A percentile compares a stretch with the other conserved stretches of the same genome.
Evolutionary conservation across 192 early-diverging fungal genomes (phyloP).

Genomic region (Umbelopsis isabellina): DNA sequence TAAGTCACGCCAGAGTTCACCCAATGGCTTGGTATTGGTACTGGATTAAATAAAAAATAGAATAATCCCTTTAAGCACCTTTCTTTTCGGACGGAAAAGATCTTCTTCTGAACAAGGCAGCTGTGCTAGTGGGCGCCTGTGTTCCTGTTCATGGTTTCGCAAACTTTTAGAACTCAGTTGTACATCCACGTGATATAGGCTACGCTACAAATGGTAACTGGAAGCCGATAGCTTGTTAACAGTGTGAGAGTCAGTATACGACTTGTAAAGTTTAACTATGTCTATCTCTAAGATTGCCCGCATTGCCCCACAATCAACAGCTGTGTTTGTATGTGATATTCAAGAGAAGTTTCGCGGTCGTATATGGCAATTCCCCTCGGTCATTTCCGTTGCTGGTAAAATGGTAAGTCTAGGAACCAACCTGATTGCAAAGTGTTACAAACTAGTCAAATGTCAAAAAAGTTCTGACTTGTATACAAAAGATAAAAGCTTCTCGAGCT

Average conservation of each 20-base stretch:
- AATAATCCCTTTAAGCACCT: no score
- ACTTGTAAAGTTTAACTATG: conserved; percentile 26
- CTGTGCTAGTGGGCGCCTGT: no score
- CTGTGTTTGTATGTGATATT: conserved; percentile 94
- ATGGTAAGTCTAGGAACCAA: conserved; percentile 59
- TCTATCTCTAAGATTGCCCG: conserved; percentile 53
- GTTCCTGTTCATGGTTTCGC: no score
- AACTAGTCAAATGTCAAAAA: not conserved
- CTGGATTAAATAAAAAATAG: no score
- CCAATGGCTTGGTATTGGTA: no score
- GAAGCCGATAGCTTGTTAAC: no score
- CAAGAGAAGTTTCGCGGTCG: conserved; percentile 79
- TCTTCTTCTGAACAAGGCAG: no score
- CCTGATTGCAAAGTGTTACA: not conserved
- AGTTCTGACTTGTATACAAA: conserved; percentile 8
- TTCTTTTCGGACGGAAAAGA: no score
- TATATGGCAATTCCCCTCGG: conserved; percentile 81
- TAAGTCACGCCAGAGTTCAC: no score
- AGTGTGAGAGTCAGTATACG: not conserved
- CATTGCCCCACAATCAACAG: conserved; percentile 62
- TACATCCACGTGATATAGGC: no score
- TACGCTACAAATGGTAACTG: no score
- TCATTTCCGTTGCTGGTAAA: conserved; percentile 85
- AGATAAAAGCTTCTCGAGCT: conserved; percentile 73
- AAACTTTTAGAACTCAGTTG: no score